These are phyloP conservation scores for Mycena sanguinolenta DNA, from an alignment of 768 basidiomycete genomes.

Conservation along the genomic window DNA sequence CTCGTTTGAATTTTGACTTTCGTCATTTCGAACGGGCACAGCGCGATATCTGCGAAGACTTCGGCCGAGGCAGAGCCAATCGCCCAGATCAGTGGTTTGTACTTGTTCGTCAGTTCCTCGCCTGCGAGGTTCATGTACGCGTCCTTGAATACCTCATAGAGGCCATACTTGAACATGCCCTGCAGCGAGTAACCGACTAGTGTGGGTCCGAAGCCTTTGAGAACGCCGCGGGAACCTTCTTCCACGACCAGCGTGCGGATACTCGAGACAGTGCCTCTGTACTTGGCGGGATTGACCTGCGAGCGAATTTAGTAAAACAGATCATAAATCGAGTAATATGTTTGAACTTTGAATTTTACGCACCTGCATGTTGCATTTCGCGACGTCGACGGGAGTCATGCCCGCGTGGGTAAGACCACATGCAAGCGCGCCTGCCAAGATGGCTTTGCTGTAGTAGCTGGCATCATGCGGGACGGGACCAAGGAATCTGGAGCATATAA, in stretches of 20 bases:
- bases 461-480: constrained; percentile 84
- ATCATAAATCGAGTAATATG: constrained; percentile 16
- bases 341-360: constrained; percentile 36
- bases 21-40: constrained; percentile 95
- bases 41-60: constrained; percentile 95
- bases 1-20: constrained; percentile 93
- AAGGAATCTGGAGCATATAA: constrained; percentile 67
- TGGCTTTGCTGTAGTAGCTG: constrained; percentile 86
- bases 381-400: constrained; percentile 89
- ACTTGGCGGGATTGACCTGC: constrained; percentile 87
- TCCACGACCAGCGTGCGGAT: constrained; percentile 83
- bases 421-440: constrained; percentile 91
- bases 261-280: constrained; percentile 72
- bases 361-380: constrained; percentile 94
- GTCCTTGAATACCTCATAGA: constrained; percentile 98
- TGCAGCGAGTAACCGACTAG: constrained; percentile 94
- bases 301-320: constrained; percentile 21
- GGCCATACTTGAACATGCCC: constrained; percentile 99
- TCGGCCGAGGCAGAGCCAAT: constrained; percentile 95
- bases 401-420: constrained; percentile 92
- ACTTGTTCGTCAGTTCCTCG: constrained; percentile 81
- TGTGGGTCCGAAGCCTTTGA: constrained; percentile 96
- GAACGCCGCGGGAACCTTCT: constrained; percentile 88
- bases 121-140: constrained; percentile 90
- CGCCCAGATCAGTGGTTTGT: constrained; percentile 93